A percentile compares a stretch with the other conserved stretches of the same genome.
phyloP scores from a whole-genome alignment of 2,329 filamentous ascomycete genomes.

The Hymenoscyphus infarciens region DNA sequence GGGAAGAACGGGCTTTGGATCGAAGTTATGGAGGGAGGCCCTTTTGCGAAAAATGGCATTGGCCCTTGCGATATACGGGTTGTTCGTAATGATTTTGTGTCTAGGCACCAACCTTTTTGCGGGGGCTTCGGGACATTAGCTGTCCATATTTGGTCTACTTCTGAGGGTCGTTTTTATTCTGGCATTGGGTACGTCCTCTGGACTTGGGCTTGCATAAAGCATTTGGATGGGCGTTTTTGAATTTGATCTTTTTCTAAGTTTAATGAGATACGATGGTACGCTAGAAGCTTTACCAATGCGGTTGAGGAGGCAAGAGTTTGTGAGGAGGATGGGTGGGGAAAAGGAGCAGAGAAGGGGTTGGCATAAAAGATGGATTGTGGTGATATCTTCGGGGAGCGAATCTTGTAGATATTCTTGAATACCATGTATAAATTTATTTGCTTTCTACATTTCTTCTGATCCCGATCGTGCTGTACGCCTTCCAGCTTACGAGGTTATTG shows the following conservation, averaged over 20 bases:
- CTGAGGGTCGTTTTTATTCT: constrained; percentile 1
- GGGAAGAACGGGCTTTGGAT: constrained; percentile 30
- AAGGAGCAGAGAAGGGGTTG: too few relatives aligned
- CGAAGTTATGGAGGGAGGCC: constrained; percentile 44
- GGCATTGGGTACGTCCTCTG: constrained; percentile 3
- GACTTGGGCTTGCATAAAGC: constrained; percentile 9
- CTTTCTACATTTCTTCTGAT: too few relatives aligned
- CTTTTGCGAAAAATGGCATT: constrained; percentile 70
- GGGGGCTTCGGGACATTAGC: constrained; percentile 52
- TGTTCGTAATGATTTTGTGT: constrained; percentile 86
- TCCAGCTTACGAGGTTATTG: too few relatives aligned
- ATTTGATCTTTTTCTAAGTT: background rate
- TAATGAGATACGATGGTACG: background rate
- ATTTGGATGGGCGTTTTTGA: constrained; percentile 19
- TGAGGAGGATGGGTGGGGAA: too few relatives aligned
- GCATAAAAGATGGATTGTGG: background rate
- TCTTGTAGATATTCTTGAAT: constrained; percentile 3
- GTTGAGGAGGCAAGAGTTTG: too few relatives aligned
- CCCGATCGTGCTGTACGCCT: too few relatives aligned
- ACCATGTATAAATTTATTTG: background rate
- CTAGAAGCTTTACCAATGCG: too few relatives aligned
- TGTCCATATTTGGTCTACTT: background rate
- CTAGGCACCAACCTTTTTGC: constrained; percentile 79
- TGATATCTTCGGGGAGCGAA: background rate
- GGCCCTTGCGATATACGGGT: constrained; percentile 75